Percentiles rank a stretch among this genome's conserved stretches.
phyloP scores from a whole-genome alignment of 73 alveolate species.

The Breviolum minutum region DNA sequence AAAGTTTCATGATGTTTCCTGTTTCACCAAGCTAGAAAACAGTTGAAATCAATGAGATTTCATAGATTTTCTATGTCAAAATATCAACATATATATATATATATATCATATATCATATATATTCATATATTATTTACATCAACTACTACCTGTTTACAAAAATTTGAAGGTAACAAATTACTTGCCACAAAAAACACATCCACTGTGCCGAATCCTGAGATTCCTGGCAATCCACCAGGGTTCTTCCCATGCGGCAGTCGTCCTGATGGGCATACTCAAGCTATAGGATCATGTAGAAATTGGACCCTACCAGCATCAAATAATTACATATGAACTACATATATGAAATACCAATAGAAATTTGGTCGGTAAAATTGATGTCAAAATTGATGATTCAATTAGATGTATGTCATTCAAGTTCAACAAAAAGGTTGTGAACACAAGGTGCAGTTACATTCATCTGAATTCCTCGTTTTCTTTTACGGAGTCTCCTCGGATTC shows the following conservation, averaged over 20 bases:
- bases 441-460: background rate
- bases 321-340: background rate
- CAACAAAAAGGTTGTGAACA: no score
- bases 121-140: background rate
- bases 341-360: background rate
- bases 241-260: constrained; percentile 6
- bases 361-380: background rate
- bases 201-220: background rate
- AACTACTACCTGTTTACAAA: no score
- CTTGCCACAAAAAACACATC: background rate
- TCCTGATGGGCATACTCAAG: background rate
- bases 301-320: no score
- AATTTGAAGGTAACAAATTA: no score
- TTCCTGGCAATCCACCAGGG: background rate
- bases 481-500: background rate
- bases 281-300: background rate
- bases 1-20: no score
- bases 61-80: no score
- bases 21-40: no score
- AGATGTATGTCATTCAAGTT: background rate
- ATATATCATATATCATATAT: background rate
- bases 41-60: no score
- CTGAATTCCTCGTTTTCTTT: background rate
- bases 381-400: no score
- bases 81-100: no score